Evolutionary conservation across 1,139 yeast species (phyloP).

Genomic region (Casaregolazyma lundiana): DNA sequence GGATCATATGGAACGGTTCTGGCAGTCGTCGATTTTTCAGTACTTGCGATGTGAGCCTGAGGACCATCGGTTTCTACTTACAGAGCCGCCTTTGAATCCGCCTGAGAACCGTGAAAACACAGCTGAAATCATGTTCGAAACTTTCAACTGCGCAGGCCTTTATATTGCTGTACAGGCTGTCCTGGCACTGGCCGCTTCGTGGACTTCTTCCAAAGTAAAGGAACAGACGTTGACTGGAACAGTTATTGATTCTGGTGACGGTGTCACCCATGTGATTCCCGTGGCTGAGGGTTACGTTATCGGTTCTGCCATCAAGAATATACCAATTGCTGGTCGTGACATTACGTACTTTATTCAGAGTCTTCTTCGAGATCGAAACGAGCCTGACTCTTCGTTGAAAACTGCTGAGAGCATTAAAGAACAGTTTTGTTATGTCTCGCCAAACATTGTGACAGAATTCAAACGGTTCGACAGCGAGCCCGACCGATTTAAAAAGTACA

Average conservation of each 20-base stretch:
- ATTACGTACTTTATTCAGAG: conserved; percentile 91
- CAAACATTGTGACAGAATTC: conserved; percentile 95
- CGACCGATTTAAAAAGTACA: conserved; percentile 78
- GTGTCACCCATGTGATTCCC: conserved; percentile 97
- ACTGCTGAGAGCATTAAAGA: conserved; percentile 97
- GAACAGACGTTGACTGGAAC: conserved; percentile 97
- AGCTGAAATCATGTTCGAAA: conserved; percentile 97
- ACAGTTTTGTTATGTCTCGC: conserved; percentile 94
- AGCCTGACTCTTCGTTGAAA: conserved; percentile 84
- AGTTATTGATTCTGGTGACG: conserved; percentile 95
- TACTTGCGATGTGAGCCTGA: conserved; percentile 97
- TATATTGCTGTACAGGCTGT: conserved; percentile 99
- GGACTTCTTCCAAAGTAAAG: conserved; percentile 95
- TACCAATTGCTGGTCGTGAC: conserved; percentile 98
- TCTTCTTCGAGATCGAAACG: conserved; percentile 93
- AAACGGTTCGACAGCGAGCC: conserved; percentile 92
- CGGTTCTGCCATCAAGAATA: conserved; percentile 94
- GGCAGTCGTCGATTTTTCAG: conserved; percentile 97
- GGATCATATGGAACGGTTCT: conserved; percentile 99
- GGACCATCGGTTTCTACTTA: conserved; percentile 88
- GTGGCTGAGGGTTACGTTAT: conserved; percentile 99
- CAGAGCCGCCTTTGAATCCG: conserved; percentile 98
- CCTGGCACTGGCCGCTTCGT: conserved; percentile 94
- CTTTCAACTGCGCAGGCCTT: conserved; percentile 96
- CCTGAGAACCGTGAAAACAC: conserved; percentile 98